Evolutionary conservation across 1,284 basidiomycete genomes (phyloP), one percentile per base, ranked within the genome.

Genomic region (Trichosporon sp.): DNA sequence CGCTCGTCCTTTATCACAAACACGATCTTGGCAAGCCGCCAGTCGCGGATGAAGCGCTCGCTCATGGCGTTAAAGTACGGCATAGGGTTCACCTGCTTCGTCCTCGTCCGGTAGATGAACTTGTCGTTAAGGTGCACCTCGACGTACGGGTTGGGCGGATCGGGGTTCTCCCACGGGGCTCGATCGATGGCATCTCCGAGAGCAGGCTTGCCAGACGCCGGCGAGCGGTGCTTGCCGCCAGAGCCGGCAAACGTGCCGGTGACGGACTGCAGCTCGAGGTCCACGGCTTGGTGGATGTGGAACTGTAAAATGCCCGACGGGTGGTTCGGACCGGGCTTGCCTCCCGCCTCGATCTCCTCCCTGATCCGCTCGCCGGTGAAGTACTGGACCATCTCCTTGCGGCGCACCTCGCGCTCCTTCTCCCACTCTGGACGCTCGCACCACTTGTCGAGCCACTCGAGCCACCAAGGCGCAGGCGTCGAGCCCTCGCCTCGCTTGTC

Each of bases 41-140:
- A 83, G 71, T 83, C 81, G 21, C 80, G 66, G n/a, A 82, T 69
- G 60, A 82, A 82, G 23, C 82, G 68, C 68, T 83, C 82, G 49
- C 79, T 79, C n/a, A 78, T 73, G 2, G 82, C 81, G 65, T 83
- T 82, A 71, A 79, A 81, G 69, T 82, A 83, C 2, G 82, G 82
- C 44, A 78, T 65, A 2, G 77, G 74, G 37, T 76, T 81, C 59
- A 80, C 69, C 62, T 79, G 76, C 62, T 83, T 83, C 14, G 81
- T 80, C 7, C 82, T 67, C 0, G 81, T 81, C 9, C 78, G 73
- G 63, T 80, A 83, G 8, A 82, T 71, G 32, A 80, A 71, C 58
- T 78, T 75, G 64, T 83, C 82, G 69, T 83, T 83, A 31, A 83
- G 67, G 34, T 81, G 76, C 32, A 83, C 80, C 57, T 81, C 79